Conservation (phyloP, 73 alveolate genomes). For the Symbiodinium pilosum region DNA sequence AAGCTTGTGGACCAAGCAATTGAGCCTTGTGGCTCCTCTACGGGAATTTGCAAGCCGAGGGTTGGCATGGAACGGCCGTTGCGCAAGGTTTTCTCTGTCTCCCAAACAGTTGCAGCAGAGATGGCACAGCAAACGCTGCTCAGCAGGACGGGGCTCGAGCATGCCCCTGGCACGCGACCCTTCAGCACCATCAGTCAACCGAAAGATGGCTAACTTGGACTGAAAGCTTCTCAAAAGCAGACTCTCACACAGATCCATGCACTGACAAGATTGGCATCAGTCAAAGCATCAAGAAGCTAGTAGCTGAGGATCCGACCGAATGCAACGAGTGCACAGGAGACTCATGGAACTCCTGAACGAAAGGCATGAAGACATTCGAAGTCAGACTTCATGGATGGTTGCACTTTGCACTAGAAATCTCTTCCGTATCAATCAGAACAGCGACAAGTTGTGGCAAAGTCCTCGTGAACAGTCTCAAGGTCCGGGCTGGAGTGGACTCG, state of each 20-base stretch:
- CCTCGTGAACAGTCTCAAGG: background rate
- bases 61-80: constrained; percentile 42
- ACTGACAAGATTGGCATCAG: background rate
- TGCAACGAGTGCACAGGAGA: background rate
- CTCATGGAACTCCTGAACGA: background rate
- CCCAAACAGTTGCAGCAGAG: background rate
- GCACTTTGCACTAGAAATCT: background rate
- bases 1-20: constrained; percentile 4
- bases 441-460: background rate
- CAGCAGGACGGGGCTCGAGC: too few relatives aligned
- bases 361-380: too few relatives aligned
- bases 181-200: background rate
- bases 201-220: background rate
- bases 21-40: background rate
- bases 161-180: too few relatives aligned
- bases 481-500: background rate
- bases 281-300: background rate
- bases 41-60: constrained; percentile 43
- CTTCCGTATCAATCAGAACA: too few relatives aligned
- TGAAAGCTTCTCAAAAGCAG: too few relatives aligned
- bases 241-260: too few relatives aligned
- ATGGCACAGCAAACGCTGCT: background rate
- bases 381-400: background rate
- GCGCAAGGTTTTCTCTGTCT: background rate
- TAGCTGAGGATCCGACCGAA: background rate